Evolutionary conservation across 2,329 filamentous ascomycete genomes (phyloP).

Genomic region (Colletotrichum tabaci): DNA sequence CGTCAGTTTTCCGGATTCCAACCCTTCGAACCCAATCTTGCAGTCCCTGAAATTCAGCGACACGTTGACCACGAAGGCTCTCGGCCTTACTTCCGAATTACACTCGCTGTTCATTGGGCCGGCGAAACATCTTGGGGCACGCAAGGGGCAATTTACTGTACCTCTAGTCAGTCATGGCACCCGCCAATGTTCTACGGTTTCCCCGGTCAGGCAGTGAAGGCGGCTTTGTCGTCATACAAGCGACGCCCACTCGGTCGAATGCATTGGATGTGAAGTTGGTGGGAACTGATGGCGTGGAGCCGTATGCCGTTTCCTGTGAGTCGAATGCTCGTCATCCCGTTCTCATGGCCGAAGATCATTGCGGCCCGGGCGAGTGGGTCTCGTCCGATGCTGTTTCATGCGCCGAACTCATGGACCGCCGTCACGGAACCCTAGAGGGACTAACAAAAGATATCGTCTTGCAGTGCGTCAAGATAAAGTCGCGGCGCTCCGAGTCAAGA

Average conservation of each 20-base stretch:
- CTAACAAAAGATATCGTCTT: constrained; percentile 36
- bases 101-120: constrained; percentile 8
- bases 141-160: constrained; percentile 20
- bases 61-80: not conserved
- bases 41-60: constrained; percentile 8
- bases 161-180: constrained; percentile 29
- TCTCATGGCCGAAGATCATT: constrained; percentile 38
- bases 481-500: constrained; percentile 66
- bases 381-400: constrained; percentile 44
- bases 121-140: constrained; percentile 22
- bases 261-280: constrained; percentile 77
- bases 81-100: not conserved
- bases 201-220: constrained; percentile 67
- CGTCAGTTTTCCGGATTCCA: constrained; percentile 13
- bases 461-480: constrained; percentile 63
- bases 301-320: constrained; percentile 73
- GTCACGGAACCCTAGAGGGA: not conserved
- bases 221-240: constrained; percentile 73
- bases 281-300: constrained; percentile 76
- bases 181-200: constrained; percentile 67
- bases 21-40: constrained; percentile 15
- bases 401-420: constrained; percentile 32
- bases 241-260: constrained; percentile 62
- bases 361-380: constrained; percentile 38
- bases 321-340: constrained; percentile 45